Evolutionary conservation across 2,329 filamentous ascomycete species (phyloP), one percentile per base, ranked within the genome.

Genomic region (Talaromyces sp.): DNA sequence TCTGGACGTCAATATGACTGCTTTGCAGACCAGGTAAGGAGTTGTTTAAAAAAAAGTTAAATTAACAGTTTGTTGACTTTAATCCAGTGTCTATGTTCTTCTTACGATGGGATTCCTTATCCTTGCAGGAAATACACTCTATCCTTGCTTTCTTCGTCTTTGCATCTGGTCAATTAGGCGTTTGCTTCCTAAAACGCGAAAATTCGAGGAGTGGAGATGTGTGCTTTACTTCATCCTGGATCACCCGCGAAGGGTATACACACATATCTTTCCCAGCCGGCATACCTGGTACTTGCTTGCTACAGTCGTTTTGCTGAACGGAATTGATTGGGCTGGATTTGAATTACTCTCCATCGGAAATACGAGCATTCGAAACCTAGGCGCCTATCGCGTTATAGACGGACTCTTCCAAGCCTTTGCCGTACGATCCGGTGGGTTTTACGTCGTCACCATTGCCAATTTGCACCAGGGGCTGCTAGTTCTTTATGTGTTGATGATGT

Each of bases 221-320:
- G 73, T 71, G 0, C 65, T 75, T 8, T 67, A 74, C 59, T 75
- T 75, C 44, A 73, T 75, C 13, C 36, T 75, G 13, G 66, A 74
- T 32, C 73, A 75, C 60, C 73, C 73, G 11, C 65, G 73, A 59
- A 69, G 72, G 32, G 61, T 64, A 64, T 75, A 75, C 56, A 75
- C 73, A 4, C 73, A 75, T 25, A 75, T 91, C 1, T 90, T 90
- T 65, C 86, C 87, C 0, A 78, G 81, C 2, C 78, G 81, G 0
- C 82, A 84, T 56, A 90, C 87, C 0, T 89, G 86, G 84, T 89
- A 86, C 78, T 78, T 90, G 0, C 73, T 88, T 10, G 82, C 82
- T 55, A 85, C 87, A 63, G 79, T 89, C 7, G 69, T 87, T 4
- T 66, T 81, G 13, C 81, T 89, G 17, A 88, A 88, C 61, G 79